phyloP scores from a whole-genome alignment of 2,329 filamentous ascomycete species.

The Colletotrichum noveboracense region DNA sequence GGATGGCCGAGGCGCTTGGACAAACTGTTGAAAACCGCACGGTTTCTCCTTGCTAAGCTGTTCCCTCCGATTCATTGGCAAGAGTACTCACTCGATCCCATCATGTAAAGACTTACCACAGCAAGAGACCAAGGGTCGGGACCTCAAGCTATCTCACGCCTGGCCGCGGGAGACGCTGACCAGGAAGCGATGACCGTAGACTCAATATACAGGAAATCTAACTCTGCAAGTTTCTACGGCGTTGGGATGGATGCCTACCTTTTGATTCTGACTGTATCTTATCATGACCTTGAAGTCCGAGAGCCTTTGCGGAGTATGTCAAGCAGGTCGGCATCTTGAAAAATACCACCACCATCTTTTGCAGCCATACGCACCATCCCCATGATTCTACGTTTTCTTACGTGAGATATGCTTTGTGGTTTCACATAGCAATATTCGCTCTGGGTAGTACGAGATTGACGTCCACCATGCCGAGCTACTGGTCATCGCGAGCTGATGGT shows the following conservation, averaged over 20 bases:
- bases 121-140: background rate
- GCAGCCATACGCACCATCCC: background rate
- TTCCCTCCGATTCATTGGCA: background rate
- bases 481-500: background rate
- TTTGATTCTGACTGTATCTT: background rate
- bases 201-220: background rate
- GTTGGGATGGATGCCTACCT: background rate
- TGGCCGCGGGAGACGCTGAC: background rate
- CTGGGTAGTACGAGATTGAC: background rate
- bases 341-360: background rate
- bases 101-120: background rate
- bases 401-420: background rate
- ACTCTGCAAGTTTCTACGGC: background rate
- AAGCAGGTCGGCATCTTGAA: background rate
- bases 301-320: background rate
- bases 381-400: background rate
- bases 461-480: background rate
- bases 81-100: background rate
- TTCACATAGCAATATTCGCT: background rate
- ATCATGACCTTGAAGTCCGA: background rate
- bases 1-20: too few species aligned
- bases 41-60: fast-evolving
- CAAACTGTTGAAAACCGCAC: background rate
- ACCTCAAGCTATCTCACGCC: background rate
- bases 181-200: background rate